Percentiles rank a stretch among this genome's conserved stretches.
Evolutionary conservation across 495 filamentous ascomycete species (phyloP).

Genomic region (Tuber calosporum): DNA sequence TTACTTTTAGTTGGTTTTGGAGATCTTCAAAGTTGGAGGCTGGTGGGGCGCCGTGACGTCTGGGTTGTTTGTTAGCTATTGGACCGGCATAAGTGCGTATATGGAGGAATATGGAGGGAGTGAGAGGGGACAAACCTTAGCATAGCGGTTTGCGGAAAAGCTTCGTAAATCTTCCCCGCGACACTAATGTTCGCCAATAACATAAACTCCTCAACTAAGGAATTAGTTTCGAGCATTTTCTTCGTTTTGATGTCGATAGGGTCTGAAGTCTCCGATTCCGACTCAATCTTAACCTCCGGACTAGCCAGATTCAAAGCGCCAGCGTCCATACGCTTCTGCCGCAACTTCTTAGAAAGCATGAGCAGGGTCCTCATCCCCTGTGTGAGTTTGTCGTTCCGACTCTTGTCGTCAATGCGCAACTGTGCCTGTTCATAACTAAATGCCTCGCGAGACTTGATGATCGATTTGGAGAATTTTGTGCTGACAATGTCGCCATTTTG

Average conservation of each 20-base stretch:
- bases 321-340: conserved; percentile 89
- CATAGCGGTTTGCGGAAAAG: conserved; percentile 91
- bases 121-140: conserved; percentile 44
- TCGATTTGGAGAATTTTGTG: conserved; percentile 84
- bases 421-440: conserved; percentile 98
- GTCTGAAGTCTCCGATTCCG: conserved; percentile 89
- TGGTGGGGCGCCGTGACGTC: conserved; percentile 83
- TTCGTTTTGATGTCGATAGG: conserved; percentile 96
- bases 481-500: conserved; percentile 75
- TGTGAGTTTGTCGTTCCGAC: conserved; percentile 76
- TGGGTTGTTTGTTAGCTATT: conserved; percentile 34
- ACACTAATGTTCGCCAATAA: conserved; percentile 94
- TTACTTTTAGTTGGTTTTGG: conserved; percentile 75
- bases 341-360: conserved; percentile 85
- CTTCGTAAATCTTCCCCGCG: conserved; percentile 72
- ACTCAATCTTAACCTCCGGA: conserved; percentile 88
- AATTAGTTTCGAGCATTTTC: conserved; percentile 88
- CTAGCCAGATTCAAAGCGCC: conserved; percentile 91
- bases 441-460: conserved; percentile 94
- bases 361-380: conserved; percentile 81
- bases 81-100: neutral
- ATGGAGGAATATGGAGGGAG: neutral
- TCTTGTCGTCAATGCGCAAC: conserved; percentile 74
- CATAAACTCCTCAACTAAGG: conserved; percentile 98
- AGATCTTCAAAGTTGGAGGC: conserved; percentile 95